phyloP scores from a whole-genome alignment of 2,329 filamentous ascomycete species.

The Aspergillus viridinutans region DNA sequence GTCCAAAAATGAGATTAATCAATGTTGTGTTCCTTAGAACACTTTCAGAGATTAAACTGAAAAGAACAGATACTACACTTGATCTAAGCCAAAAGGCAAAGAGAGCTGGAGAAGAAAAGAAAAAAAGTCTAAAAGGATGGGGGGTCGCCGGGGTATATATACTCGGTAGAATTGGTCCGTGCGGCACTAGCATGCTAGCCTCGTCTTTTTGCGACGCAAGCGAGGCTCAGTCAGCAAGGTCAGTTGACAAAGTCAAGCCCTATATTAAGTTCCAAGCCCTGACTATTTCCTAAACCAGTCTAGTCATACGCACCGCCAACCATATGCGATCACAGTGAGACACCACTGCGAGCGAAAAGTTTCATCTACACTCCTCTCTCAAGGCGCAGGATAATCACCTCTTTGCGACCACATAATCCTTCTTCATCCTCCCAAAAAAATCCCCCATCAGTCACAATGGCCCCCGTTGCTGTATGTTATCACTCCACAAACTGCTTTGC shows the following conservation, averaged over 20 bases:
- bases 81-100: constrained; percentile 70
- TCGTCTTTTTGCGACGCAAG: constrained; percentile 9
- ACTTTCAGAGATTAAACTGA: constrained; percentile 95
- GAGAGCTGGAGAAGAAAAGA: constrained; percentile 48
- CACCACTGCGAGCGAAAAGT: constrained; percentile 23
- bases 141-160: constrained; percentile 29
- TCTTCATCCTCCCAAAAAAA: constrained; percentile 25
- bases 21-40: constrained; percentile 65
- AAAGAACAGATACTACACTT: constrained; percentile 97
- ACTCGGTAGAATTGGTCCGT: constrained; percentile 12
- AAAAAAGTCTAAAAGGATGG: constrained; percentile 32
- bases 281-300: constrained; percentile 12
- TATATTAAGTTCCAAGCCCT: no score
- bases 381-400: constrained; percentile 84
- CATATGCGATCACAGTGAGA: constrained; percentile 15
- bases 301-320: constrained; percentile 24
- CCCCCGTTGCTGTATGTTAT: constrained; percentile 79
- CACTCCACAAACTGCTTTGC: constrained; percentile 71
- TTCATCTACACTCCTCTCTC: constrained; percentile 21
- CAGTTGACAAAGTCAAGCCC: no score
- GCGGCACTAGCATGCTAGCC: constrained; percentile 18
- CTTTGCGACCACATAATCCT: constrained; percentile 61
- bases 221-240: constrained; percentile 4
- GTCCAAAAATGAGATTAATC: constrained; percentile 81
- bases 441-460: constrained; percentile 62